A percentile compares a stretch with the other conserved stretches of the same genome.
phyloP scores from a whole-genome alignment of 83 land plant genomes.

The Picea abies region DNA sequence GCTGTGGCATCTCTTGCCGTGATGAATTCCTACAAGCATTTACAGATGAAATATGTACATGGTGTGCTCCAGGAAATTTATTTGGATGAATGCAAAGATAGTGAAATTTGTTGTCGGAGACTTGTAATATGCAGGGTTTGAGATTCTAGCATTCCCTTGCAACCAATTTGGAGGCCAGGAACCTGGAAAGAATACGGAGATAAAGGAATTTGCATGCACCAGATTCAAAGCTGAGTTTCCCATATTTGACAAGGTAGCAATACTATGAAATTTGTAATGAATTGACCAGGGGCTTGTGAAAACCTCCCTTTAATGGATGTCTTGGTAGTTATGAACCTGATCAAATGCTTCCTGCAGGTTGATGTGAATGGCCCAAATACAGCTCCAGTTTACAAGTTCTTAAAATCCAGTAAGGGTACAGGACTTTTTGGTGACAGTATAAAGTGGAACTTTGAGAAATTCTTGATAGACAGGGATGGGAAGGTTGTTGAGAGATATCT shows the following conservation, averaged over 20 bases:
- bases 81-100: no score
- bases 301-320: no score
- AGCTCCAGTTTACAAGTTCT: slow-evolving; percentile 84
- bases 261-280: no score
- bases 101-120: no score
- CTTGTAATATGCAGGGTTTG: slow-evolving; percentile 40
- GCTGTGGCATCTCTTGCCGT: not conserved
- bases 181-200: slow-evolving; percentile 59
- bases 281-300: no score
- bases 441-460: slow-evolving; percentile 95
- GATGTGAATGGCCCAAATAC: slow-evolving; percentile 85
- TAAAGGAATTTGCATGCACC: slow-evolving; percentile 59
- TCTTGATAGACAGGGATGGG: slow-evolving; percentile 83
- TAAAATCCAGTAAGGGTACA: slow-evolving; percentile 76
- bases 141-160: slow-evolving; percentile 68
- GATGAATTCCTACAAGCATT: not conserved
- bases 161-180: slow-evolving; percentile 71
- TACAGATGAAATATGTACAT: no score
- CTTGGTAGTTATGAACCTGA: no score
- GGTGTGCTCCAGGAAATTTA: no score
- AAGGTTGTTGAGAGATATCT: slow-evolving; percentile 89
- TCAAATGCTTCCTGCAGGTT: slow-evolving; percentile 38
- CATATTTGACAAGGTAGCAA: slow-evolving; percentile 53
- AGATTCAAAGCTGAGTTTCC: slow-evolving; percentile 71
- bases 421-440: slow-evolving; percentile 79